Evolutionary conservation across 768 basidiomycete genomes (phyloP).

Genomic region (Amanita fuliginea): DNA sequence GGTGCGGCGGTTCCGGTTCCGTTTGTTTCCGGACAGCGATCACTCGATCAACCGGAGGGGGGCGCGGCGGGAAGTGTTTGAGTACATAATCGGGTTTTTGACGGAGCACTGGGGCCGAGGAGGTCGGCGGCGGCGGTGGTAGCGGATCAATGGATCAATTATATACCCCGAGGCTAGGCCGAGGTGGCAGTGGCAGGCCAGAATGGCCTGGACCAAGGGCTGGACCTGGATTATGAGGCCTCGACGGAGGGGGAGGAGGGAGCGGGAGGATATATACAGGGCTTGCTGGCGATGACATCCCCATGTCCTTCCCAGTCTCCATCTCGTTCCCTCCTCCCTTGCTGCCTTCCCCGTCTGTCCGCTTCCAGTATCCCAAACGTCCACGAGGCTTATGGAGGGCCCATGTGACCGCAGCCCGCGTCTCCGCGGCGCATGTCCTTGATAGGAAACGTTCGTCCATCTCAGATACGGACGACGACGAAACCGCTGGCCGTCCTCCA

Average conservation of each 20-base stretch:
- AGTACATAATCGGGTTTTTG: conserved; percentile 79
- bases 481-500: conserved; percentile 9
- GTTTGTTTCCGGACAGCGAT: conserved; percentile 97
- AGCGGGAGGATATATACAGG: neutral
- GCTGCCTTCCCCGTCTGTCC: conserved; percentile 3
- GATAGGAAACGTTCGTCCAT: conserved; percentile 6
- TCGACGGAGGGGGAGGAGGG: neutral
- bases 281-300: conserved; percentile 3
- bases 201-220: conserved; percentile 1
- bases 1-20: conserved; percentile 70
- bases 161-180: conserved; percentile 3
- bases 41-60: conserved; percentile 67
- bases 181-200: conserved; percentile 43
- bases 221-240: too few species aligned
- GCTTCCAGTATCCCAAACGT: conserved; percentile 13
- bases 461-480: conserved; percentile 14
- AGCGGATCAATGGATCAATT: too few species aligned
- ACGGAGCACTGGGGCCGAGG: conserved; percentile 92
- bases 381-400: conserved; percentile 36
- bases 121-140: conserved; percentile 54
- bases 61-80: conserved; percentile 76
- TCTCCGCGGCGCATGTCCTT: conserved; percentile 11
- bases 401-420: conserved; percentile 24
- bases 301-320: conserved; percentile 19
- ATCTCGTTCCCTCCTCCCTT: conserved; percentile 7